Conservation (phyloP, 768 basidiomycete genomes). For the Serendipita sp. region DNA sequence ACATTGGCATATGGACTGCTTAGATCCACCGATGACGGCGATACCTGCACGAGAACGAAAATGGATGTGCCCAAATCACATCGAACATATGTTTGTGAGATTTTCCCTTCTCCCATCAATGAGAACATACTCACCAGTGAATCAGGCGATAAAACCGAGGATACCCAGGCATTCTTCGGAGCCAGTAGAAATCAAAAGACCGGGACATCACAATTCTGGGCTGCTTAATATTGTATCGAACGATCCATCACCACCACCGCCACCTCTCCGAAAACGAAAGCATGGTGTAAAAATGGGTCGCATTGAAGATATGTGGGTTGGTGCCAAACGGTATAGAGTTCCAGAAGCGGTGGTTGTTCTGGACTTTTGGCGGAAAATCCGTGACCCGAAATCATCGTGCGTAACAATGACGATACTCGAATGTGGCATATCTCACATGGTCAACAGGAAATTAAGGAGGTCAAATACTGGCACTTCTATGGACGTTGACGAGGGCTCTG, state of each 20-base stretch:
- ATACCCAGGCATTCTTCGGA: slow-evolving; percentile 51
- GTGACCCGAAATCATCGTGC: slow-evolving; percentile 13
- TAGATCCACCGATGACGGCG: slow-evolving; percentile 73
- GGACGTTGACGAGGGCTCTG: not conserved
- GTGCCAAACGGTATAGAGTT: slow-evolving; percentile 74
- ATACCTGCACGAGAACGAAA: slow-evolving; percentile 82
- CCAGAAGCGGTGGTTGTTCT: slow-evolving; percentile 84
- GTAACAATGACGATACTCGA: not conserved
- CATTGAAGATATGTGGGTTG: slow-evolving; percentile 20
- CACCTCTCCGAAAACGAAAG: slow-evolving; percentile 4
- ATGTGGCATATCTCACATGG: not conserved
- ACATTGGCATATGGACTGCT: slow-evolving; percentile 95
- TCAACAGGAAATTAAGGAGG: not conserved
- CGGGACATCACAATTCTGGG: slow-evolving; percentile 72
- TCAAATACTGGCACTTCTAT: not conserved
- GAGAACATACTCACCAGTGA: not conserved
- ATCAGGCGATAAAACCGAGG: slow-evolving; percentile 40
- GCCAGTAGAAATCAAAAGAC: slow-evolving; percentile 60
- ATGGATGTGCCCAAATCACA: slow-evolving; percentile 99
- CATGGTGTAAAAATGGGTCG: slow-evolving; percentile 10
- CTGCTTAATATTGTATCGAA: slow-evolving; percentile 74
- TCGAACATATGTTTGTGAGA: slow-evolving; percentile 70
- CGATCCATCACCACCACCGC: slow-evolving; percentile 22
- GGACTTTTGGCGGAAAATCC: slow-evolving; percentile 86
- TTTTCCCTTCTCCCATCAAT: not conserved